Evolutionary conservation across 768 basidiomycete species (phyloP).

Genomic region (Peribolospora baueri): DNA sequence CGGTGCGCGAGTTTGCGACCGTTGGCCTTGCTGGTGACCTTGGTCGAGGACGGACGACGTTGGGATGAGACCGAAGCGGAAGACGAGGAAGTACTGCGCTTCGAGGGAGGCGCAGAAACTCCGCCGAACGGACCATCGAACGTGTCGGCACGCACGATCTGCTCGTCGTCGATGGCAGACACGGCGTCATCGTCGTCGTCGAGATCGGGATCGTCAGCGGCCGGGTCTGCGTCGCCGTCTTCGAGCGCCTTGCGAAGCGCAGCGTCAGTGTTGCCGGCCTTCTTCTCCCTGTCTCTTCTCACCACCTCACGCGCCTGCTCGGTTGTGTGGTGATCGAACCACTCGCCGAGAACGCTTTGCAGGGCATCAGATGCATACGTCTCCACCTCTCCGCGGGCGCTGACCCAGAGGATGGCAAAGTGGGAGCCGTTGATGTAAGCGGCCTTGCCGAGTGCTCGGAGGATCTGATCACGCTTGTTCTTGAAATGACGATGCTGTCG

Average conservation of each 20-base stretch:
- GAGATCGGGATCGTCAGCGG: neutral
- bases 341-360: constrained; percentile 12
- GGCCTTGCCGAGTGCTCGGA: constrained; percentile 20
- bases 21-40: too few species aligned
- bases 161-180: too few species aligned
- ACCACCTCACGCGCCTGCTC: constrained; percentile 3
- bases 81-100: neutral
- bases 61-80: neutral
- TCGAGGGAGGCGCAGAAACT: too few species aligned
- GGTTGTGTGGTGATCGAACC: constrained; percentile 6
- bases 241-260: neutral
- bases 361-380: constrained; percentile 21
- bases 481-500: constrained; percentile 22
- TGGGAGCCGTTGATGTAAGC: constrained; percentile 22
- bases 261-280: constrained; percentile 5
- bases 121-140: too few species aligned
- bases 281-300: neutral
- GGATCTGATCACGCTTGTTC: constrained; percentile 20
- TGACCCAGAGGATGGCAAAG: constrained; percentile 22
- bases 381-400: constrained; percentile 20
- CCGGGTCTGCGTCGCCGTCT: constrained; percentile 7
- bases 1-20: too few species aligned
- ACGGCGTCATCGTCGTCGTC: constrained; percentile 1
- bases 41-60: neutral
- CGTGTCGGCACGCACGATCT: too few species aligned